Percentiles rank a stretch among this genome's conserved stretches.
phyloP scores from a whole-genome alignment of 305 asterid genomes.

The Plantago lanceolata region DNA sequence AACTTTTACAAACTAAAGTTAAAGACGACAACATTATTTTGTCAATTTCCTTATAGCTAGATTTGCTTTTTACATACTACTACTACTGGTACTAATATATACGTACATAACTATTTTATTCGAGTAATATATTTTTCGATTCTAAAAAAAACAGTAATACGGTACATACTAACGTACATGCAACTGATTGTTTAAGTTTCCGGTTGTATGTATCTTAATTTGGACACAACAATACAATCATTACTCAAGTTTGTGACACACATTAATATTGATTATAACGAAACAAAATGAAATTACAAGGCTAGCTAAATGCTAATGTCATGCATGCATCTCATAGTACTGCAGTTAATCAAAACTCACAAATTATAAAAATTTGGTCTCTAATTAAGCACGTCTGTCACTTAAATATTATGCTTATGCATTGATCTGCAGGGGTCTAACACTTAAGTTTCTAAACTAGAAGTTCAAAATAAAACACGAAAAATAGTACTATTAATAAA shows the following conservation, averaged over 20 bases:
- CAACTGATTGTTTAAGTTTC: no score
- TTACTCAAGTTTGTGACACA: background rate
- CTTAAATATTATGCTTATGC: constrained; percentile 24
- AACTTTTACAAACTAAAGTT: background rate
- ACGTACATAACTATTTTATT: no score
- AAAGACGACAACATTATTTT: background rate
- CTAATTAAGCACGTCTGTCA: constrained; percentile 33
- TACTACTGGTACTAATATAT: no score
- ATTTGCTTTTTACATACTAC: no score
- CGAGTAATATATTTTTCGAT: no score
- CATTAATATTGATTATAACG: constrained; percentile 26
- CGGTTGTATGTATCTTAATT: background rate
- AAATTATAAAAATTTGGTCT: constrained; percentile 32
- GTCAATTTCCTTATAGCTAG: background rate
- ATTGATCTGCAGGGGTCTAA: constrained; percentile 31
- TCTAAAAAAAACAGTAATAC: no score
- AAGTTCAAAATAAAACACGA: constrained; percentile 23
- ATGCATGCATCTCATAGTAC: constrained; percentile 16
- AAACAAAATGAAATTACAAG: constrained; percentile 37
- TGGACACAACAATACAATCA: background rate
- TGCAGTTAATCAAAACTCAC: constrained; percentile 24
- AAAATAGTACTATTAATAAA: constrained; percentile 8
- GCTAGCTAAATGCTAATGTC: background rate
- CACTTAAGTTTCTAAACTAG: constrained; percentile 30
- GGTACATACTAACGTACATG: no score